Base-by-base conservation (phyloP, 2,329 filamentous ascomycete species). In the Lachnellula arida region DNA sequence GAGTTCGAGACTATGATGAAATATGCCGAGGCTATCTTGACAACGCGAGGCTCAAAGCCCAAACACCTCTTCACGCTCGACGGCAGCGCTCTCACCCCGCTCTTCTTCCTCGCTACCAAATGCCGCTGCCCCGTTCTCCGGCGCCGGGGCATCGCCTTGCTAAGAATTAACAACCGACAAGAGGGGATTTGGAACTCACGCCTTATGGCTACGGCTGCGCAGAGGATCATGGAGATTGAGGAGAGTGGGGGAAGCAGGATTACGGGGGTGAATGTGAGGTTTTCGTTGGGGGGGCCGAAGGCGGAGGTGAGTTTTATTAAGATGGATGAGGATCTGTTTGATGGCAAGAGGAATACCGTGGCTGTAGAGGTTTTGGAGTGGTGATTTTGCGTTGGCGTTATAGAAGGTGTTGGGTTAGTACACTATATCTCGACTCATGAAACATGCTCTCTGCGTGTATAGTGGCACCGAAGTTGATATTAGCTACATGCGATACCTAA, bases 21-120 rank as follows among this genome's bases (percentile, higher is more conserved):
- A 4, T 35, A 58, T 25, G 49, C 43, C 8, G 32, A 42, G 14
- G 35, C 25, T 3, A 44, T 60, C 6, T n/a, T 53, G 6, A 12
- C 23, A 9, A 19, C 54, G 12, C 12, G 19, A 12, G 11, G 9
- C 12, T 14, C n/a, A 22, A 19, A 51, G 23, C 32, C 39, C 7
- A 42, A 35, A 19, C 37, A 15, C 4, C 15, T 32, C 62, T 87
- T 86, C 67, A 81, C 81, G 46, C 78, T 83, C 19, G 81, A 85
- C 47, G 69, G 84, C 9, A 82, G 81, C 23, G 81, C 87, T 53
- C 76, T 87, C 4, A 80, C 82, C 9, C 81, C 82, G 0, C 74
- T 87, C 2, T 87, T 81, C 58, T 78, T 85, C 7, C 80, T 85
- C 15, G 83, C 81, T 9, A 84, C 81, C 9, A 85, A 85, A 63